Percentiles rank a stretch among this genome's conserved stretches.
phyloP scores from a whole-genome alignment of 2,329 filamentous ascomycete species.

The Scedosporium minutisporum region DNA sequence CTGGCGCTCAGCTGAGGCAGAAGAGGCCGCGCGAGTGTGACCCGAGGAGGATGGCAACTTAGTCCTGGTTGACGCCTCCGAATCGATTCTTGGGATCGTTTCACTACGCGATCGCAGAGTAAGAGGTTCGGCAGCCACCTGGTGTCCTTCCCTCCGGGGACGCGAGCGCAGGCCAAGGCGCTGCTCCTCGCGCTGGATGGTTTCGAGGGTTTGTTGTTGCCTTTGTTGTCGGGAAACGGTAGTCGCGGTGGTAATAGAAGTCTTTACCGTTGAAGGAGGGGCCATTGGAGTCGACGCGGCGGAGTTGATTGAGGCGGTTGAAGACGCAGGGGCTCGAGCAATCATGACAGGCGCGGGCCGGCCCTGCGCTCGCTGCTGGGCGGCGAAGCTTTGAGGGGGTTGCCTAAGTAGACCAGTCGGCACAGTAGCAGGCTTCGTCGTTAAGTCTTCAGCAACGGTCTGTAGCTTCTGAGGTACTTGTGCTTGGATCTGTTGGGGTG shows the following conservation, averaged over 20 bases:
- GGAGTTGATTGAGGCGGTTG: neutral
- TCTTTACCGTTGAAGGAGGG: neutral
- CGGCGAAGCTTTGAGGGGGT: slow-evolving; percentile 56
- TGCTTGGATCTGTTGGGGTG: neutral
- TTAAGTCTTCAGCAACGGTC: slow-evolving; percentile 4
- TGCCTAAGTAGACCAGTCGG: slow-evolving; percentile 34
- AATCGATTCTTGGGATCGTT: neutral
- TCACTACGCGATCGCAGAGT: slow-evolving; percentile 5
- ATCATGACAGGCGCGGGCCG: slow-evolving; percentile 11
- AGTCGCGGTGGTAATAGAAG: neutral
- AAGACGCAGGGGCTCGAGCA: neutral
- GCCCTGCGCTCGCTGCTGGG: slow-evolving; percentile 52
- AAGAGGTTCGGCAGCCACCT: neutral
- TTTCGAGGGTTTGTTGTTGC: neutral
- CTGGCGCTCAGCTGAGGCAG: neutral
- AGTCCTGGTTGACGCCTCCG: neutral
- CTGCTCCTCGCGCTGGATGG: neutral
- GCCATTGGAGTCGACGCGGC: neutral
- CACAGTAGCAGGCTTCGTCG: slow-evolving; percentile 6
- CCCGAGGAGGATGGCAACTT: neutral
- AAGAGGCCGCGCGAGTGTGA: neutral
- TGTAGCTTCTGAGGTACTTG: neutral
- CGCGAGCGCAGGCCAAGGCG: neutral
- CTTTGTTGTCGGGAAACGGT: neutral
- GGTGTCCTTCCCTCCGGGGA: neutral